These are phyloP conservation scores for Pinus tabuliformis DNA, from an alignment of 75 land plant species.

Conservation along the genomic window DNA sequence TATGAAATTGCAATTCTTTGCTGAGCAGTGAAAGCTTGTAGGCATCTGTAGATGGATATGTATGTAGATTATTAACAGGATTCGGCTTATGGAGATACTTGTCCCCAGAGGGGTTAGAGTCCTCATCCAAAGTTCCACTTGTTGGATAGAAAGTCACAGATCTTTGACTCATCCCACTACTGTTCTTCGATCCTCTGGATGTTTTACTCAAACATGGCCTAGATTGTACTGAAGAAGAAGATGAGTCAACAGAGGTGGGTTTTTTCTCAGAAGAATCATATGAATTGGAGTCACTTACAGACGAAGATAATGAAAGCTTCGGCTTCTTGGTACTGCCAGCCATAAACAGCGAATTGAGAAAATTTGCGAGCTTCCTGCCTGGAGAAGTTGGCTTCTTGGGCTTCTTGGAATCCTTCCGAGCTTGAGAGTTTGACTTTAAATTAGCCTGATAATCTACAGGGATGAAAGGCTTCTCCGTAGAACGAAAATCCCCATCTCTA, in stretches of 20 bases:
- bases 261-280: constrained; percentile 29
- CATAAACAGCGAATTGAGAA: constrained; percentile 40
- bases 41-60: background rate
- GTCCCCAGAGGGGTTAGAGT: constrained; percentile 32
- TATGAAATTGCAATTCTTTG: background rate
- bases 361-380: constrained; percentile 37
- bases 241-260: constrained; percentile 1
- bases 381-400: constrained; percentile 55
- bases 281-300: constrained; percentile 4
- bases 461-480: background rate
- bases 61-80: background rate
- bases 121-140: constrained; percentile 39
- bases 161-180: constrained; percentile 27
- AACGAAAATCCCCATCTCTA: constrained; percentile 1
- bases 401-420: constrained; percentile 28
- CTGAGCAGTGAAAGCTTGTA: background rate
- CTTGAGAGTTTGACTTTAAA: constrained; percentile 11
- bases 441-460: background rate
- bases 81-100: background rate
- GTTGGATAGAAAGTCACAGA: constrained; percentile 56
- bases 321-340: constrained; percentile 2
- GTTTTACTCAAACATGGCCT: constrained; percentile 52
- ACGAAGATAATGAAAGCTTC: constrained; percentile 1
- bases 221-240: constrained; percentile 23
- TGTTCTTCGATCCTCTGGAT: constrained; percentile 10